Evolutionary conservation across 192 early-diverging fungal species (phyloP).

Genomic region (Bifiguratus adelaidae): DNA sequence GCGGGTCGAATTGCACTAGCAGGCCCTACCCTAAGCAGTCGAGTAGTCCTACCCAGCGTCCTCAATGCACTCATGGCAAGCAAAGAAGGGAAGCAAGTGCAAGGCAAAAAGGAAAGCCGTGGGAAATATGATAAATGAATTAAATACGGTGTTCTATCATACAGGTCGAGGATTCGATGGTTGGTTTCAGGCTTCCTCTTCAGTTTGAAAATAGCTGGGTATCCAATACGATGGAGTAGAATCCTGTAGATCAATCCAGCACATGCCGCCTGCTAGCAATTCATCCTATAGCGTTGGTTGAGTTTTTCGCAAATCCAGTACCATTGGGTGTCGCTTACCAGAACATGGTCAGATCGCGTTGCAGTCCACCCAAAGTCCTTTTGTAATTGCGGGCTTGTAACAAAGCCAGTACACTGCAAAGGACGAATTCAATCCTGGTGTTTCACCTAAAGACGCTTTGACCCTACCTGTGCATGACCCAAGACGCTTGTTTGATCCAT

Average conservation of each 20-base stretch:
- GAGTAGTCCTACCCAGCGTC: too few species aligned
- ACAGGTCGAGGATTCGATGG: too few species aligned
- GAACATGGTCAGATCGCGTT: slow-evolving; percentile 34
- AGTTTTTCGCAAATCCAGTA: neutral
- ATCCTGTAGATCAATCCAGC: slow-evolving; percentile 61
- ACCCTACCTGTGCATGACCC: slow-evolving; percentile 54
- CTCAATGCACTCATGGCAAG: too few species aligned
- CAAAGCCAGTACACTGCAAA: slow-evolving; percentile 20
- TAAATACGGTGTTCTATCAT: too few species aligned
- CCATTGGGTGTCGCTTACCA: slow-evolving; percentile 32
- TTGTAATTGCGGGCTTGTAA: slow-evolving; percentile 24
- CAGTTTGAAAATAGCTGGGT: slow-evolving; percentile 38
- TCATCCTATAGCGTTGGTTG: slow-evolving; percentile 33
- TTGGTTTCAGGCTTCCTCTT: neutral
- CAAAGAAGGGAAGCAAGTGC: too few species aligned
- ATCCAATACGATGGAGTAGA: slow-evolving; percentile 43
- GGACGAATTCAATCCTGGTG: neutral
- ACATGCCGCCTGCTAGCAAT: slow-evolving; percentile 59
- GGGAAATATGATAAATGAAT: too few species aligned
- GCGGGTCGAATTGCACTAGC: too few species aligned
- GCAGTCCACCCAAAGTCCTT: slow-evolving; percentile 41
- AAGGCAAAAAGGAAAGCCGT: too few species aligned
- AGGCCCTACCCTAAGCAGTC: too few species aligned
- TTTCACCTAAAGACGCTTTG: neutral
- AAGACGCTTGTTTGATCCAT: slow-evolving; percentile 65